Evolutionary conservation across 139 green algal species (phyloP), one percentile per base, ranked within the genome.

Genomic region (Pseudopediastrum boryanum): DNA sequence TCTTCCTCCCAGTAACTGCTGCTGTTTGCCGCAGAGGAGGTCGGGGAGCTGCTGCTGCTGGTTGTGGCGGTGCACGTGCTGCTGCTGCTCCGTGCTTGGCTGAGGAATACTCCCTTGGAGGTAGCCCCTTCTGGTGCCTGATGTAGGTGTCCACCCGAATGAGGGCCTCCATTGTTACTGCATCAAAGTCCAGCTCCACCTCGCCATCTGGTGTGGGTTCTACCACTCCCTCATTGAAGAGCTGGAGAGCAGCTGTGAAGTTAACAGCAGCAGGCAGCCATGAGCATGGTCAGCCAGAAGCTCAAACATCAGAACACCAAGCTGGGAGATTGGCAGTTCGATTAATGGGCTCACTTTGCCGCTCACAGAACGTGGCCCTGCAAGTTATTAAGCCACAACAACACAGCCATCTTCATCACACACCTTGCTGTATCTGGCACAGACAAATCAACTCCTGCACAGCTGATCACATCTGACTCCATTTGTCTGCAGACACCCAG

Each of bases 171-270:
- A 10, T 29, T 21, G 61, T 42, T 16, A 42, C n/a, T 56, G 16
- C 46, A 16, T 16, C 46, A 56, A 81, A 51, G 75, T 81, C 75
- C 46, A 81, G 75, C 59, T 81, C 75, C 63, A 75, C 59, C 59
- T 81, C 75, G 5, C 75, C 75, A n/a, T 81, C 75, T 25, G 35
- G 48, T 29, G 65, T 48, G 56, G 54, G 44, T 1, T 3, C 61
- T 27, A 75, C 63, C n/a, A 75, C 62, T 10, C 63, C 75, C 23
- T 65, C 75, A 44, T 81, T 81, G 63, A 81, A 61, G 48, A 66
- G 54, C 48, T 38, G 48, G 38, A 81, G 48, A 12, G 75, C 75
- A 44, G 56, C 73, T 80, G 73, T 12, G 25, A 56, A 16, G 16
- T 12, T n/a, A 16, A 16, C 46, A 56, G 46, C 46, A 56, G 46